Evolutionary conservation across 2,329 filamentous ascomycete genomes (phyloP).

Genomic region (Meredithiella fracta): DNA sequence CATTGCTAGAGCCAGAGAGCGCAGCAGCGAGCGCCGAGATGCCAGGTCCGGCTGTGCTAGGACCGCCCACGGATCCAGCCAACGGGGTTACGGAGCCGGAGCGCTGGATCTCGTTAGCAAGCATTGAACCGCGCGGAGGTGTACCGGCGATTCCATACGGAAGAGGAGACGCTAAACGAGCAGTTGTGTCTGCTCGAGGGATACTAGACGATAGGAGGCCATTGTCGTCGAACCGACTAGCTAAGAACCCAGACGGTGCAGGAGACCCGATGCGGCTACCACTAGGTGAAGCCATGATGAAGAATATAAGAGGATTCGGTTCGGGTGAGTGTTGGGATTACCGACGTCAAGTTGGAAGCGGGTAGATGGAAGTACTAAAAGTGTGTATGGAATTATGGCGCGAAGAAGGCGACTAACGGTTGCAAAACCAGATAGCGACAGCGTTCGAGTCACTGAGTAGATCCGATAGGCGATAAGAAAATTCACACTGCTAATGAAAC

Average conservation of each 20-base stretch:
- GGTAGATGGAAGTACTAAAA: too few species aligned
- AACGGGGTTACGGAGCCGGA: constrained; percentile 28
- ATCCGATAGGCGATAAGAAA: neutral
- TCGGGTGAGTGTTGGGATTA: too few species aligned
- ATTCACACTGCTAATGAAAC: neutral
- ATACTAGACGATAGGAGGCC: constrained; percentile 9
- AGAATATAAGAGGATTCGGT: neutral
- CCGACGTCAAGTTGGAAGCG: too few species aligned
- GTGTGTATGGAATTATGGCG: too few species aligned
- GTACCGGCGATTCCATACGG: constrained; percentile 31
- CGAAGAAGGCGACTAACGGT: too few species aligned
- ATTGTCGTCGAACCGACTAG: constrained; percentile 1
- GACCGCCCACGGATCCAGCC: constrained; percentile 37
- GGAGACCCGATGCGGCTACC: constrained; percentile 8
- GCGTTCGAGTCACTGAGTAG: too few species aligned
- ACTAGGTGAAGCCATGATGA: constrained; percentile 10
- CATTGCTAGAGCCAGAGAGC: constrained; percentile 57
- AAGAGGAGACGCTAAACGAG: constrained; percentile 37
- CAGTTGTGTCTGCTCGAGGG: constrained; percentile 25
- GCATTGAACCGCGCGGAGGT: constrained; percentile 26
- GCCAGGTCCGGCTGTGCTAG: constrained; percentile 57
- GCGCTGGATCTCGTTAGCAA: constrained; percentile 16
- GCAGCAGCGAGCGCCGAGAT: constrained; percentile 79
- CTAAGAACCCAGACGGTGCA: neutral
- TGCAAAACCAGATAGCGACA: too few species aligned